Base-by-base conservation (phyloP, 2,329 filamentous ascomycete genomes). In the Hypoxylon sp. region DNA sequence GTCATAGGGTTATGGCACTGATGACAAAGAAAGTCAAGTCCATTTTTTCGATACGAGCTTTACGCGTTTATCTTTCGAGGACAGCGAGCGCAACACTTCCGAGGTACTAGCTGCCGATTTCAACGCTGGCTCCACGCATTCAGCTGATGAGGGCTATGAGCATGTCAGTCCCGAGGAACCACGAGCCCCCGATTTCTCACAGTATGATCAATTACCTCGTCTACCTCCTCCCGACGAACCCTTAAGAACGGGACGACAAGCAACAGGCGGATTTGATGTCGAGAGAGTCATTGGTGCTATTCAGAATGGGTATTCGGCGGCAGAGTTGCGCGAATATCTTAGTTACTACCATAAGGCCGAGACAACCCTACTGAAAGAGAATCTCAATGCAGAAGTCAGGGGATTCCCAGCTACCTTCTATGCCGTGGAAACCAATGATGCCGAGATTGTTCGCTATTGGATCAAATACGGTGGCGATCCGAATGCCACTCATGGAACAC, bases 401-500 rank as follows among this genome's bases (percentile, higher is more conserved):
- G 71, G 55, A 3, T 64, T 71, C 17, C 74, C 73, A 2, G 68
- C 68, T 1, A 72, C 73, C 1, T 75, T 75, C 60, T 73, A 70
- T 19, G 34, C 74, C 6, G 72, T 70, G 1, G 68, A 69, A 55
- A 72, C 66, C 5, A 65, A 69, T n/a, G 38, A 72, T 32, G 21
- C 51, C 3, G 36, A 69, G 3, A 14, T 74, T 19, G 60, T 76
- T 21, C 65, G 70, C 1, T 41, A 28, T 13, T 75, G 71, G 70
- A 51, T 73, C 14, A 66, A 66, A 36, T 68, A 69, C 32, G 73
- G 73, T 11, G 73, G 70, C 11, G 64, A 75, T 28, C 57, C 63
- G 1, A 71, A 74, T 17, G 66, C 63, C 1, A 67, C 66, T 11
- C 65, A 60, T 23, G 70, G 67, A 5, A 49, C 28, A 9, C n/a